These are phyloP conservation scores for Hymenoscyphus linearis DNA, from an alignment of 2,329 filamentous ascomycete genomes.

Conservation along the genomic window DNA sequence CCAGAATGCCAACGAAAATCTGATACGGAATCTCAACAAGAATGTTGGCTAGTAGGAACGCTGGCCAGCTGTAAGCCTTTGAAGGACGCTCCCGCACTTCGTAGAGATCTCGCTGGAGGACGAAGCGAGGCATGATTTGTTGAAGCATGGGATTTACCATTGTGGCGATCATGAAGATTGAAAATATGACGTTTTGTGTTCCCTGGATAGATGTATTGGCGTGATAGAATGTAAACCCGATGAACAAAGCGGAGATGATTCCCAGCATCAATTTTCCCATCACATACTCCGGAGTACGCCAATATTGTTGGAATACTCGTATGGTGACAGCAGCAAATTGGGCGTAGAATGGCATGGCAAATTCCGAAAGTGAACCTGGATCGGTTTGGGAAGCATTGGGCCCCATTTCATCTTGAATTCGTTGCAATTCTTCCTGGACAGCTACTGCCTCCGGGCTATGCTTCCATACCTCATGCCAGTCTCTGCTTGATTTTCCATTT, in stretches of 20 bases:
- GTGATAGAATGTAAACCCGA: conserved; percentile 64
- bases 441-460: conserved; percentile 30
- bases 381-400: conserved; percentile 51
- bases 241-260: conserved; percentile 46
- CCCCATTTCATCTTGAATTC: conserved; percentile 23
- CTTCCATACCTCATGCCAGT: conserved; percentile 47
- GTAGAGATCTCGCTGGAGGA: conserved; percentile 63
- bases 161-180: conserved; percentile 65
- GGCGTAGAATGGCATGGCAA: conserved; percentile 65
- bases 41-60: conserved; percentile 43
- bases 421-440: conserved; percentile 32
- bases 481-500: conserved; percentile 52
- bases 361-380: conserved; percentile 50
- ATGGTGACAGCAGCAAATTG: conserved; percentile 62
- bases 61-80: conserved; percentile 34
- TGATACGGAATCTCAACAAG: conserved; percentile 85
- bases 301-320: conserved; percentile 73
- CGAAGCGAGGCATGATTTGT: conserved; percentile 67
- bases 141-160: conserved; percentile 63
- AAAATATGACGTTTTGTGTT: conserved; percentile 67
- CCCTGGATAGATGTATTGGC: conserved; percentile 56
- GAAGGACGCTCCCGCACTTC: conserved; percentile 42
- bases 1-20: conserved; percentile 65
- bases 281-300: conserved; percentile 71
- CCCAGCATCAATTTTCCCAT: conserved; percentile 63